Conservation (phyloP, 2,329 filamentous ascomycete species). For the Cytospora piceae region DNA sequence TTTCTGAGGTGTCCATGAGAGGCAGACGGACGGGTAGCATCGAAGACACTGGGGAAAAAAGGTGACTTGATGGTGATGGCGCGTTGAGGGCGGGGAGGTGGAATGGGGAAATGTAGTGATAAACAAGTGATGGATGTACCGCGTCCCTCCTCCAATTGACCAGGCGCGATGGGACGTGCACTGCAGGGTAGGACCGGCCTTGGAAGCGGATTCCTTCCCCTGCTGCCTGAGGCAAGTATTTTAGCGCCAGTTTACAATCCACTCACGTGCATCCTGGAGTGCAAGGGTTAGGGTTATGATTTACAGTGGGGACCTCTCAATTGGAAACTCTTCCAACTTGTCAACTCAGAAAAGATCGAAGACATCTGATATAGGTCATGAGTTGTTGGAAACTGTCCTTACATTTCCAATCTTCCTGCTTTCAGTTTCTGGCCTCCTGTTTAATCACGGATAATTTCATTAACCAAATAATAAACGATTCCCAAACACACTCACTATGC, state of each 20-base stretch:
- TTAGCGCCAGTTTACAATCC: conserved; percentile 4
- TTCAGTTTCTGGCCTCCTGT: background rate
- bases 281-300: background rate
- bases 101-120: conserved; percentile 25
- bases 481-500: conserved; percentile 41
- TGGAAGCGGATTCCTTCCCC: conserved; percentile 7
- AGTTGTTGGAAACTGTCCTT: background rate
- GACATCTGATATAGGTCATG: no score
- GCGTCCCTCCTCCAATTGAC: conserved; percentile 24
- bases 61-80: conserved; percentile 34
- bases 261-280: background rate
- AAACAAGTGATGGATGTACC: conserved; percentile 27
- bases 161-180: conserved; percentile 30
- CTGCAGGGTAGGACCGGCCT: conserved; percentile 8
- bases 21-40: conserved; percentile 49
- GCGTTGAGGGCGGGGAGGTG: conserved; percentile 21
- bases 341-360: background rate
- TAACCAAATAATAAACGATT: background rate
- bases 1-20: conserved; percentile 59
- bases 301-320: no score
- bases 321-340: no score
- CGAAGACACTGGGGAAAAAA: conserved; percentile 33
- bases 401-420: background rate
- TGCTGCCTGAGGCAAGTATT: conserved; percentile 27
- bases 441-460: background rate